Evolutionary conservation across 2,329 filamentous ascomycete species (phyloP), one percentile per base, ranked within the genome.

Genomic region (Botrytis cinerea): DNA sequence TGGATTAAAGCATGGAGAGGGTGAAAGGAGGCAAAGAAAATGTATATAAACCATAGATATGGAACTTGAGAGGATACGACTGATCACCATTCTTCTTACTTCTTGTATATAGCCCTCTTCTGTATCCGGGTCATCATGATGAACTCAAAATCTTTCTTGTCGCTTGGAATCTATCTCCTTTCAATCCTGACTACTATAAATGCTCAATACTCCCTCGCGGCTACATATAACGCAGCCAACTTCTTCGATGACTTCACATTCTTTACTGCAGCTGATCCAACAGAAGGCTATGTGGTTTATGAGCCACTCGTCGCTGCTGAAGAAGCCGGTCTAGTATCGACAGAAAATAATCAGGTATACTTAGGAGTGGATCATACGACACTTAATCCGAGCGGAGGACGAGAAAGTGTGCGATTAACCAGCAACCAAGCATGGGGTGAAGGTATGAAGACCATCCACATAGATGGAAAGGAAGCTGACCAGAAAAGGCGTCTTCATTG

Each of bases 321-420:
- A 73, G 80, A 80, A 28, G 80, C 83, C 48, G 87, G 87, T 28
- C 85, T 94, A 18, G 89, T 91, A 75, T 87, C 87, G 75, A 88
- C 85, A 76, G 81, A 84, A 68, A 84, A 87, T 74, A 84, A 84
- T 70, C 85, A 85, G 75, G 83, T 93, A 78, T 92, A 91, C 80
- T 87, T 94, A 74, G 92, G 92, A 60, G 90, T 92, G 60, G 92
- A 94, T 82, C 82, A 86, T 79, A 86, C 81, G 67, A 91, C 89
- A 35, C 76, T 81, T 57, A 87, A 87, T 74, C 86, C 87, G 0
- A 78, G 83, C 38, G 83, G 82, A 1, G 87, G 86, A n/a, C 81
- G 87, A 28, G 84, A 85, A 16, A 93, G 90, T 75, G 87, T 94
- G 57, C 87, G 92, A 25, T 81, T 94, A 20, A 88, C 89, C 61